Evolutionary conservation across 2,329 filamentous ascomycete genomes (phyloP).

Genomic region (Alternaria arbusti): DNA sequence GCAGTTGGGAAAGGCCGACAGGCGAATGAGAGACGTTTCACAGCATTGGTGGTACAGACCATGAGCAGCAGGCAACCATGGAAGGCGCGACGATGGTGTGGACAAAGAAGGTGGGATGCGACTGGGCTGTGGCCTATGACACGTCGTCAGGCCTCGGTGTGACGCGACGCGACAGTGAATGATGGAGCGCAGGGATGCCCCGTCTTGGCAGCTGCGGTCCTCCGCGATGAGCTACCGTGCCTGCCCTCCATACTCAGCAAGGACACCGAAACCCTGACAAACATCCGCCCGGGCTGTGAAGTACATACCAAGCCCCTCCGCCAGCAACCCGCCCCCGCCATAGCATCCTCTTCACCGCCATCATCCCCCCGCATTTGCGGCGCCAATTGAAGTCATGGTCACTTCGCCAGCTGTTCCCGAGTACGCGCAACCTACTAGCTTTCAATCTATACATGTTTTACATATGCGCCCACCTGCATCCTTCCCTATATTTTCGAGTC

Average conservation of each 20-base stretch:
- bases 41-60: constrained; percentile 13
- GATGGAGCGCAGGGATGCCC: constrained; percentile 8
- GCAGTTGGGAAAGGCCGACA: constrained; percentile 5
- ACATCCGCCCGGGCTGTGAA: constrained; percentile 15
- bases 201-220: constrained; percentile 22
- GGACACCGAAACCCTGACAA: constrained; percentile 22
- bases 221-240: constrained; percentile 25
- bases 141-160: constrained; percentile 1
- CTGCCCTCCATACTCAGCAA: constrained; percentile 22
- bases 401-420: constrained; percentile 52
- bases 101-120: neutral
- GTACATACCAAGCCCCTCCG: constrained; percentile 17
- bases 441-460: constrained; percentile 1
- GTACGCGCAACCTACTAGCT: constrained; percentile 41
- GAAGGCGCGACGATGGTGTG: neutral
- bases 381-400: constrained; percentile 49
- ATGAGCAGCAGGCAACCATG: constrained; percentile 13
- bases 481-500: neutral
- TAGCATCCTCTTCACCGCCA: constrained; percentile 4
- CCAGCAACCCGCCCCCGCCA: constrained; percentile 15
- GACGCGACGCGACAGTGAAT: constrained; percentile 24
- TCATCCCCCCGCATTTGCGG: constrained; percentile 23
- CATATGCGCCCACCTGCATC: constrained; percentile 2
- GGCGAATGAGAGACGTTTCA: constrained; percentile 4
- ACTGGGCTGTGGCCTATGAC: neutral